Conservation (phyloP, 2,329 filamentous ascomycete genomes). For the Aspergillus novoparasiticus region DNA sequence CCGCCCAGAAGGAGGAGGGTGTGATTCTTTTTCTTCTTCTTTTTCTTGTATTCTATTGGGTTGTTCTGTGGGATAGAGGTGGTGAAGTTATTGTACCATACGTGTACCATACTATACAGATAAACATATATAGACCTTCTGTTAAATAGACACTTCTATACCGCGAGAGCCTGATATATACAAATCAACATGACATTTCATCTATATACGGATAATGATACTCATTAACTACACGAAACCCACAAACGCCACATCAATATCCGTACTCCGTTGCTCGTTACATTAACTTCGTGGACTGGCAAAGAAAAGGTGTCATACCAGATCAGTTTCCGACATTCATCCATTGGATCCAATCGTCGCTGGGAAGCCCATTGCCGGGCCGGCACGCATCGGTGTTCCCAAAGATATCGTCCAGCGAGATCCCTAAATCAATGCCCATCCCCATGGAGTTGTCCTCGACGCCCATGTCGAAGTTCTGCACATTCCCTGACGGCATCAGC, state of each 20-base stretch:
- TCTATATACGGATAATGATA: slow-evolving; percentile 9
- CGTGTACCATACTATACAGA: not conserved
- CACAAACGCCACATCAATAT: slow-evolving; percentile 8
- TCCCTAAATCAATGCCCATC: slow-evolving; percentile 37
- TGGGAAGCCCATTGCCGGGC: slow-evolving; percentile 27
- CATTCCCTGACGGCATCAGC: slow-evolving; percentile 23
- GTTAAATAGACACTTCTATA: not conserved
- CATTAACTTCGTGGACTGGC: slow-evolving; percentile 1
- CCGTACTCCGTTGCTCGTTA: slow-evolving; percentile 9
- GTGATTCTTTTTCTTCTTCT: not conserved
- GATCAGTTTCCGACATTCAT: slow-evolving; percentile 33
- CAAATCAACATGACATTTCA: slow-evolving; percentile 4
- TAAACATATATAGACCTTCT: slow-evolving; percentile 3
- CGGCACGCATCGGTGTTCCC: slow-evolving; percentile 36
- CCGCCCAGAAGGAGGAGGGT: slow-evolving; percentile 26
- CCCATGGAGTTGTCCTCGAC: slow-evolving; percentile 32
- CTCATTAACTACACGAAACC: not conserved
- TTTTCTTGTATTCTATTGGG: not conserved
- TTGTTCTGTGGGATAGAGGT: not conserved
- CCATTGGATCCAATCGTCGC: slow-evolving; percentile 45
- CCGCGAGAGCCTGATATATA: not conserved
- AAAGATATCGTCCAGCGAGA: slow-evolving; percentile 46
- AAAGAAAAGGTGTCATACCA: not conserved
- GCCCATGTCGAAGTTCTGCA: slow-evolving; percentile 29
- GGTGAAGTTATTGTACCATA: not conserved